Conservation (phyloP, 495 filamentous ascomycete genomes). For the Lophiotrema nucula region DNA sequence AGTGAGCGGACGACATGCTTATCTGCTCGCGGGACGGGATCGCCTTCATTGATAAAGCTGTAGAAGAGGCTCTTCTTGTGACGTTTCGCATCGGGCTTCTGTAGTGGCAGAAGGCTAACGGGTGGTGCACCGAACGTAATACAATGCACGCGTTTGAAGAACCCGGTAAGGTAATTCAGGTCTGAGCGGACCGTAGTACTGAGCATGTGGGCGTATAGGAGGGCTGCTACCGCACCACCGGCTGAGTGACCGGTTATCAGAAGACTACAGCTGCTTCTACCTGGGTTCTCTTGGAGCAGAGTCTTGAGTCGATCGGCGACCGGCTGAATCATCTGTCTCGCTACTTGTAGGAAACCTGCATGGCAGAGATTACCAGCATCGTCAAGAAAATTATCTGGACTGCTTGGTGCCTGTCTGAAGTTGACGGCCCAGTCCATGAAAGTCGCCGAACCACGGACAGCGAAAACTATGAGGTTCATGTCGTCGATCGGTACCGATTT, state of each 20-base stretch:
- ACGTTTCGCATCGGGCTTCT: slow-evolving; percentile 50
- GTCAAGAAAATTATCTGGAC: slow-evolving; percentile 67
- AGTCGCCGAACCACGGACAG: slow-evolving; percentile 73
- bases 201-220: slow-evolving; percentile 79
- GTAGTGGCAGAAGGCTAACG: slow-evolving; percentile 65
- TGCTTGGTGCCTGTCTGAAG: slow-evolving; percentile 60
- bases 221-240: slow-evolving; percentile 73
- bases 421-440: slow-evolving; percentile 87
- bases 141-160: slow-evolving; percentile 76
- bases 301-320: slow-evolving; percentile 66
- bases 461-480: slow-evolving; percentile 73
- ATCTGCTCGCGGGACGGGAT: slow-evolving; percentile 75
- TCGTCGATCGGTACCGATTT: slow-evolving; percentile 73
- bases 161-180: slow-evolving; percentile 62
- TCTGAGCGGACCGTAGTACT: slow-evolving; percentile 58
- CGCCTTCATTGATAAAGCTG: slow-evolving; percentile 79
- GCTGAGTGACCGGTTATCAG: slow-evolving; percentile 83
- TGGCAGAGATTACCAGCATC: slow-evolving; percentile 75
- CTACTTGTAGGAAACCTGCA: slow-evolving; percentile 71
- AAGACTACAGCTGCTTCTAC: slow-evolving; percentile 62
- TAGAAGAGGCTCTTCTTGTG: slow-evolving; percentile 67
- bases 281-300: slow-evolving; percentile 67
- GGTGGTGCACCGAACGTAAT: slow-evolving; percentile 81
- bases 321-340: slow-evolving; percentile 68
- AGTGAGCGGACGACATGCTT: slow-evolving; percentile 69